Evolutionary conservation across 768 basidiomycete genomes (phyloP), one percentile per base, ranked within the genome.

Genomic region (Cystofilobasidium bisporidii): DNA sequence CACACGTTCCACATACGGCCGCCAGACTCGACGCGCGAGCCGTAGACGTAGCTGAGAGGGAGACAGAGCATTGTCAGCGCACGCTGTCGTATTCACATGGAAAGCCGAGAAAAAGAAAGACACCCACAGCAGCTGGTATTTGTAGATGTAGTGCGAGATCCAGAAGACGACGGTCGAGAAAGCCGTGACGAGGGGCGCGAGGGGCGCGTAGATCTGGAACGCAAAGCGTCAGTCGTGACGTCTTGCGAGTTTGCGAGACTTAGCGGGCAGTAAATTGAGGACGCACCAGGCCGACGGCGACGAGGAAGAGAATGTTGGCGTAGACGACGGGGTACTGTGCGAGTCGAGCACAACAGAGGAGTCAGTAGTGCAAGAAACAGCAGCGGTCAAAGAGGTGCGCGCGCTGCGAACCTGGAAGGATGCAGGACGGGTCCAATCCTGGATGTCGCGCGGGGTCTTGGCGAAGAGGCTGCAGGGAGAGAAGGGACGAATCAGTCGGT

Each of bases 31-130:
- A 91, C 88, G 70, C 85, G 86, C 9, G 91, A 85, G 58, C 90
- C 79, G 75, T 83, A 93, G 66, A 94, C 90, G 76, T 94, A 98
- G 86, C 97, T 91, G 60, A 97, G 81, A 79, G 93, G 88, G 28
- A 0, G 14, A 59, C 8, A 11, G 32, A 41, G n/a, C n/a, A n/a
- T n/a, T n/a, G n/a, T n/a, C n/a, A n/a, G n/a, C n/a, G n/a, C n/a
- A n/a, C n/a, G n/a, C n/a, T n/a, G n/a, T n/a, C n/a, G n/a, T n/a
- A n/a, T n/a, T n/a, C n/a, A n/a, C n/a, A n/a, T n/a, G n/a, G n/a
- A n/a, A n/a, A n/a, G n/a, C n/a, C n/a, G n/a, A n/a, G n/a, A n/a
- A 17, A 59, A 33, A 18, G 38, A 20, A 32, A 9, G 38, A 3
- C 33, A 59, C 33, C 20, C 32, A 59, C 32, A 58, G 56, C 53